A percentile compares a stretch with the other conserved stretches of the same genome.
phyloP scores from a whole-genome alignment of 108 stramenopile species.

The Skeletonema menzelii region DNA sequence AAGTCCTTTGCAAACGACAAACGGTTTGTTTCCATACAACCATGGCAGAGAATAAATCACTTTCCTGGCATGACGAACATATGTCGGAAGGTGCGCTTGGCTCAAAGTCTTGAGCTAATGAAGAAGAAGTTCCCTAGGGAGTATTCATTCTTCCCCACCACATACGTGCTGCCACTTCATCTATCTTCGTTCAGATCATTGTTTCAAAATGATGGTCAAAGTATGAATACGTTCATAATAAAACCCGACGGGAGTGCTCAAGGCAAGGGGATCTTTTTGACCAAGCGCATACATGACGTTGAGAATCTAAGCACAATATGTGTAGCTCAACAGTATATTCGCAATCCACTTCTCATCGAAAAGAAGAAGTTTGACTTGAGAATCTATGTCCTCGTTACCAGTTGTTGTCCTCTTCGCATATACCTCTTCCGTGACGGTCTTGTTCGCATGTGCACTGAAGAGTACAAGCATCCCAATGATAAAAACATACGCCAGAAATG shows the following conservation, averaged over 20 bases:
- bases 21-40: constrained; percentile 48
- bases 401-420: constrained; percentile 68
- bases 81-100: constrained; percentile 74
- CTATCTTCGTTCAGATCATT: constrained; percentile 56
- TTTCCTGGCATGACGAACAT: constrained; percentile 88
- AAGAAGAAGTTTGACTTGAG: constrained; percentile 89
- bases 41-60: constrained; percentile 84
- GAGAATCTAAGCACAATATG: constrained; percentile 44
- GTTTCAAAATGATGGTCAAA: constrained; percentile 59
- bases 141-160: constrained; percentile 75
- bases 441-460: constrained; percentile 70
- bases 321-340: constrained; percentile 83
- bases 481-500: constrained; percentile 65
- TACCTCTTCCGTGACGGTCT: constrained; percentile 76
- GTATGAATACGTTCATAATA: constrained; percentile 70
- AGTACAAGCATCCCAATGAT: constrained; percentile 61
- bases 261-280: constrained; percentile 81
- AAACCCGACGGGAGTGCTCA: constrained; percentile 81
- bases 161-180: constrained; percentile 70
- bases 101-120: constrained; percentile 80
- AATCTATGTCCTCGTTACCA: constrained; percentile 82
- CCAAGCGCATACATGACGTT: constrained; percentile 54
- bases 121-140: constrained; percentile 66
- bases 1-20: constrained; percentile 63
- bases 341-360: constrained; percentile 76